phyloP scores from a whole-genome alignment of 805 yeast genomes.

The Candida mattraensis region DNA sequence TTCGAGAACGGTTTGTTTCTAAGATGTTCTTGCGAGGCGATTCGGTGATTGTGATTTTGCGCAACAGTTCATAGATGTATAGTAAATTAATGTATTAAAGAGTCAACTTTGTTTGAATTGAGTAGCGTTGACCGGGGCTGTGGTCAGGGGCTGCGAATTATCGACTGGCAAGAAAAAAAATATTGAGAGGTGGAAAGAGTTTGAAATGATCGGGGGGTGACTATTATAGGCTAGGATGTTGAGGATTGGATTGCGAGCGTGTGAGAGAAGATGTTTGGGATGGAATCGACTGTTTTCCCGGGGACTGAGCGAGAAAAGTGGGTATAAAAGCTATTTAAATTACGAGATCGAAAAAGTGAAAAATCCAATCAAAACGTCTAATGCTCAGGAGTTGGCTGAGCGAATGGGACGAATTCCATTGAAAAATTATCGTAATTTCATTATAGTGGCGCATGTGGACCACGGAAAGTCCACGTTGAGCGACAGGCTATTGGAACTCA shows the following conservation, averaged over 20 bases:
- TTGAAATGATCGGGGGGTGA: too few relatives aligned
- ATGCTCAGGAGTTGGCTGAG: slow-evolving; percentile 27
- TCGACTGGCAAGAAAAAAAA: too few relatives aligned
- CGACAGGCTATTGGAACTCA: slow-evolving; percentile 81
- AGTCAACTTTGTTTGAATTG: too few relatives aligned
- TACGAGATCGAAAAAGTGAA: slow-evolving; percentile 26
- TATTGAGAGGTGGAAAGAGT: too few relatives aligned
- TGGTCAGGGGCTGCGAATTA: too few relatives aligned
- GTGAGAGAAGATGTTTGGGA: too few relatives aligned
- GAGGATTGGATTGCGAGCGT: too few relatives aligned
- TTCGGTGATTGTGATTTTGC: slow-evolving; percentile 79
- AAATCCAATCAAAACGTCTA: slow-evolving; percentile 29
- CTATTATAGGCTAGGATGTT: too few relatives aligned
- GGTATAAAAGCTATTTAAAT: slow-evolving; percentile 29
- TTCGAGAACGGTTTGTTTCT: slow-evolving; percentile 74
- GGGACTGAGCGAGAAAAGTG: too few relatives aligned
- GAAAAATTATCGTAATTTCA: slow-evolving; percentile 81
- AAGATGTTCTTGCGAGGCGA: slow-evolving; percentile 95
- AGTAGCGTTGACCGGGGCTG: too few relatives aligned
- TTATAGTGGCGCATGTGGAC: slow-evolving; percentile 95
- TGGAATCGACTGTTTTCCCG: too few relatives aligned
- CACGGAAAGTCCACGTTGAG: slow-evolving; percentile 82
- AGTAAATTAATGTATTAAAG: too few relatives aligned
- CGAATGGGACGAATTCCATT: slow-evolving; percentile 79
- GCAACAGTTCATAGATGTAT: slow-evolving; percentile 20